phyloP scores from a whole-genome alignment of 352 stramenopile genomes.

The Globisporangium perplexum region DNA sequence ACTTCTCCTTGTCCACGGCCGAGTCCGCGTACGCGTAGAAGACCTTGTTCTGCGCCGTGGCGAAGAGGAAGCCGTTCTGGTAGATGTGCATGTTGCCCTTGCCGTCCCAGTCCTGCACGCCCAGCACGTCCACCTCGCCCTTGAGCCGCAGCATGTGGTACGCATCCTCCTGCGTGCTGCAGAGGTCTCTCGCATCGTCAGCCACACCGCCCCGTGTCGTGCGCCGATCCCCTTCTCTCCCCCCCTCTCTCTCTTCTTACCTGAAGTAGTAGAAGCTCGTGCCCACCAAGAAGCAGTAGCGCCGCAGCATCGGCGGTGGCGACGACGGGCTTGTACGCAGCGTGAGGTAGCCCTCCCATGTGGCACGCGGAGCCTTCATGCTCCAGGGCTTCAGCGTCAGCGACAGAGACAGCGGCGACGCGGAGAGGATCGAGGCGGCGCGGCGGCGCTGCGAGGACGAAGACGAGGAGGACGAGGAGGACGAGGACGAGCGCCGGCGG shows the following conservation, averaged over 20 bases:
- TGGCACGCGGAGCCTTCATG: conserved; percentile 81
- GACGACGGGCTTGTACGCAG: conserved; percentile 84
- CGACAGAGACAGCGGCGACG: not conserved
- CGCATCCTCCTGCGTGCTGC: conserved; percentile 86
- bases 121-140: conserved; percentile 83
- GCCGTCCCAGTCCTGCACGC: conserved; percentile 89
- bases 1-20: conserved; percentile 88
- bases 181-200: too few relatives aligned
- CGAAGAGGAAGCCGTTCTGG: conserved; percentile 84
- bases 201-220: too few relatives aligned
- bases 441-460: not conserved
- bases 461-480: not conserved
- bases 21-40: conserved; percentile 88
- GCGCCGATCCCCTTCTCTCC: not conserved
- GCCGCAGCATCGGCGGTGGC: conserved; percentile 78
- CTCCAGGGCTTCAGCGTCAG: conserved; percentile 6
- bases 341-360: conserved; percentile 83
- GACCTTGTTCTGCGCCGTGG: conserved; percentile 84
- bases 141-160: conserved; percentile 87
- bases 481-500: not conserved
- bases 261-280: conserved; percentile 87
- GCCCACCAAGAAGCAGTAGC: conserved; percentile 86
- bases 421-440: not conserved
- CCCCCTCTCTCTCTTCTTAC: not conserved
- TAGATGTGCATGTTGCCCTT: conserved; percentile 92